These are phyloP conservation scores for Eucalyptus marginata DNA, from an alignment of 345 rosid species.

Conservation along the genomic window DNA sequence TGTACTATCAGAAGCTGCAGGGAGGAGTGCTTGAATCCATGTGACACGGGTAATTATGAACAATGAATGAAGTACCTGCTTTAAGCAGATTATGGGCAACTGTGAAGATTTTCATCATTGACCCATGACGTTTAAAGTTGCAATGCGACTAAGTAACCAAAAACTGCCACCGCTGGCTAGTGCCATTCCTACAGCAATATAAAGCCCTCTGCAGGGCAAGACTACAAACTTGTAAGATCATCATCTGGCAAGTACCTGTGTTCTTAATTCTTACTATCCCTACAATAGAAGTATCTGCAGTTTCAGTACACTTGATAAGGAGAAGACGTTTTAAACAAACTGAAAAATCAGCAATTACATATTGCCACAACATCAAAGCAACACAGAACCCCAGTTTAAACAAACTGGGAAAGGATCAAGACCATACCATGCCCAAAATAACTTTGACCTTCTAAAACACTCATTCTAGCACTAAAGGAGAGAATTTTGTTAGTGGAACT, in stretches of 20 bases:
- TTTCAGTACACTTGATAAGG: neutral
- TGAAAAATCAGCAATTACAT: neutral
- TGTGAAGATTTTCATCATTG: neutral
- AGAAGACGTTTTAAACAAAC: neutral
- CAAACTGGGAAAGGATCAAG: neutral
- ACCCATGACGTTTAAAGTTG: neutral
- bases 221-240: neutral
- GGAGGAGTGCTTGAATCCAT: neutral
- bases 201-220: neutral
- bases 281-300: neutral
- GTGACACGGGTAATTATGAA: neutral
- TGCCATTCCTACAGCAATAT: neutral
- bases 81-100: neutral
- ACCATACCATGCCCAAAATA: neutral
- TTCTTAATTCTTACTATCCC: neutral
- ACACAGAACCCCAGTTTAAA: neutral
- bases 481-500: neutral
- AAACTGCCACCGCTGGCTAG: neutral
- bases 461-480: neutral
- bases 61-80: neutral
- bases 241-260: neutral
- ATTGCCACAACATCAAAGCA: neutral
- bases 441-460: neutral
- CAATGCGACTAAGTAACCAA: neutral
- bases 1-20: neutral